Base-by-base conservation (phyloP, 805 yeast species). In the Pichia sporocuriosa region DNA sequence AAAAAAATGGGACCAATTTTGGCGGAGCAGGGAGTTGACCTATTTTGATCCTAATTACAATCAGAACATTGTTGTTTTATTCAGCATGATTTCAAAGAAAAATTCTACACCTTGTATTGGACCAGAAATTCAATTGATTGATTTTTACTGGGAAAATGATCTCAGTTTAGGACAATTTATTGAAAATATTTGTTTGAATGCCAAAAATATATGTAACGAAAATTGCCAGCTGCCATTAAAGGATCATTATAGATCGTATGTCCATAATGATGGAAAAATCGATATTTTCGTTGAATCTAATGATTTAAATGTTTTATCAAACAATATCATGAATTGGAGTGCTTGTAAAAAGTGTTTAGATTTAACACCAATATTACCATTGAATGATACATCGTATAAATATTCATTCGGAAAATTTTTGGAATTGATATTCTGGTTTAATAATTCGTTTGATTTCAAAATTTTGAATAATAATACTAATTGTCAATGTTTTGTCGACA, bases 51-150 rank as follows among this genome's bases (percentile, higher is more conserved):
- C 88, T 0, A 73, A 75, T 16, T 69, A 72, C 32, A 96, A 90
- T 56, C 95, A 87, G 54, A 82, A 75, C 51, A 77, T 94, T 24
- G 75, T 84, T 6, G 75, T 87, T 12, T 65, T 90, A 20, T 86
- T 83, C 54, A 84, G 95, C 1, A 76, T 86, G 65, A 90, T 88
- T 0, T 84, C 90, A 4, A 75, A 80, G 8, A 82, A 81, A 52
- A 83, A 86, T 31, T 84, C 94, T 0, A 87, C 95, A 0, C 97
- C 97, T 0, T 93, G 98, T 55, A 68, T 79, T 31, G 97, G 97
- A 0, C 98, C 99, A 0, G 86, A 78, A 42, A 68, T 79, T n/a
- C 78, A 85, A 26, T 77, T 80, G 2, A 81, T 89, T 37, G 96
- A 89, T 47, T 94, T 73, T 55, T 93, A 90, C 57, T 79, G 95